phyloP scores from a whole-genome alignment of 2,329 filamentous ascomycete genomes.

The Neopestalotiopsis clavispora region DNA sequence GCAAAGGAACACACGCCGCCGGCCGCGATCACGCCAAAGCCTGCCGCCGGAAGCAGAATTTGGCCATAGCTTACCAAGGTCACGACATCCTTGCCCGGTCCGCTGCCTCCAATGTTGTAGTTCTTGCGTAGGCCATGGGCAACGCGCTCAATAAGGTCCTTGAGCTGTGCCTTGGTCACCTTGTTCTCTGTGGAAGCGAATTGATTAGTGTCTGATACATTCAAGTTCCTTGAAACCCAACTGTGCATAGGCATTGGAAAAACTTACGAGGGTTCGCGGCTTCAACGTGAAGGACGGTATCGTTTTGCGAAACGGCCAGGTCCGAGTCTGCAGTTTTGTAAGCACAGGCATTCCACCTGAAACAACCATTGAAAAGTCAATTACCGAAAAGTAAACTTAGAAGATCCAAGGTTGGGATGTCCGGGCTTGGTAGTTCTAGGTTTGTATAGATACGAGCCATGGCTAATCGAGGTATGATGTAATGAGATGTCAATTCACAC shows the following conservation, averaged over 20 bases:
- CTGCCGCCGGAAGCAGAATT: constrained; percentile 55
- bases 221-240: not conserved
- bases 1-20: constrained; percentile 64
- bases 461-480: not conserved
- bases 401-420: constrained; percentile 18
- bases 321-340: constrained; percentile 22
- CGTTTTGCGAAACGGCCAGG: constrained; percentile 33
- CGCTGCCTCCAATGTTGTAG: constrained; percentile 56
- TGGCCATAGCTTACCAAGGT: constrained; percentile 62
- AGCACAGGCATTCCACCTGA: not conserved
- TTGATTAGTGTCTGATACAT: constrained; percentile 5
- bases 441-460: constrained; percentile 26
- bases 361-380: constrained; percentile 21
- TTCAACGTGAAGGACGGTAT: constrained; percentile 51
- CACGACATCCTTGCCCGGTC: constrained; percentile 57
- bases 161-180: constrained; percentile 48
- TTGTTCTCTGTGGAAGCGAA: constrained; percentile 43
- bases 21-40: constrained; percentile 62
- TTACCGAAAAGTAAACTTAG: constrained; percentile 18
- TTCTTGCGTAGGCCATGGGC: constrained; percentile 52
- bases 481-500: not conserved
- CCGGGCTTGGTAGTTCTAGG: constrained; percentile 2
- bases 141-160: constrained; percentile 46
- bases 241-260: not conserved
- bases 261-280: constrained; percentile 30